Conservation (phyloP, 2,329 filamentous ascomycete species). For the Gaeumannomyces tritici region DNA sequence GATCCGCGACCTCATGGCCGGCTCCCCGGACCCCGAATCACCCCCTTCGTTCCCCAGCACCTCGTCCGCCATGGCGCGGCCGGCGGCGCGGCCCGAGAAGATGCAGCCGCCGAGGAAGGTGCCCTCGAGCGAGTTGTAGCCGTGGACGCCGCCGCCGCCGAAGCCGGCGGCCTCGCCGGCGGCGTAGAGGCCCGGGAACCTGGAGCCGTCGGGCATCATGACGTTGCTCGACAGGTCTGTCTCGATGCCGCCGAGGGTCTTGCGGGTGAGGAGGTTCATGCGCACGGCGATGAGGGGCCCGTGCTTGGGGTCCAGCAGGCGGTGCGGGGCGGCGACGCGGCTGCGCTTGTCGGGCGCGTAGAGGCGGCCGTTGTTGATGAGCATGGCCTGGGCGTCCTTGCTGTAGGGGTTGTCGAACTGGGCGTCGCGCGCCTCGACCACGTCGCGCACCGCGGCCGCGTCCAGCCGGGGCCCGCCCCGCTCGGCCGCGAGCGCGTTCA, state of each 20-base stretch:
- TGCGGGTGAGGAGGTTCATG: constrained; percentile 51
- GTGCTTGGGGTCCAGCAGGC: constrained; percentile 41
- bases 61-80: constrained; percentile 43
- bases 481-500: constrained; percentile 45
- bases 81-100: constrained; percentile 49
- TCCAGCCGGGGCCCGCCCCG: constrained; percentile 38
- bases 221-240: constrained; percentile 48
- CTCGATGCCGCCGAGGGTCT: constrained; percentile 51
- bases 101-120: constrained; percentile 55
- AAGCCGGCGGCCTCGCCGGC: constrained; percentile 53
- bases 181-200: constrained; percentile 47
- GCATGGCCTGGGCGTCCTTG: constrained; percentile 54
- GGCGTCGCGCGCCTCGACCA: constrained; percentile 41
- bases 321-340: constrained; percentile 44
- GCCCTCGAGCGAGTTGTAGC: constrained; percentile 52
- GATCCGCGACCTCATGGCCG: neutral
- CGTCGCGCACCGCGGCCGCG: constrained; percentile 29
- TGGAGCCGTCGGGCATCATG: constrained; percentile 35
- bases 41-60: constrained; percentile 12
- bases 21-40: neutral
- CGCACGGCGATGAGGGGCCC: constrained; percentile 51
- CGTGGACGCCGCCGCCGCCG: constrained; percentile 52
- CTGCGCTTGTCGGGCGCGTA: constrained; percentile 45
- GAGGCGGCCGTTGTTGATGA: constrained; percentile 44
- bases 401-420: constrained; percentile 47